A percentile compares a stretch with the other conserved stretches of the same genome.
phyloP scores from a whole-genome alignment of 2,329 filamentous ascomycete genomes.

The Alternaria incomplexa region DNA sequence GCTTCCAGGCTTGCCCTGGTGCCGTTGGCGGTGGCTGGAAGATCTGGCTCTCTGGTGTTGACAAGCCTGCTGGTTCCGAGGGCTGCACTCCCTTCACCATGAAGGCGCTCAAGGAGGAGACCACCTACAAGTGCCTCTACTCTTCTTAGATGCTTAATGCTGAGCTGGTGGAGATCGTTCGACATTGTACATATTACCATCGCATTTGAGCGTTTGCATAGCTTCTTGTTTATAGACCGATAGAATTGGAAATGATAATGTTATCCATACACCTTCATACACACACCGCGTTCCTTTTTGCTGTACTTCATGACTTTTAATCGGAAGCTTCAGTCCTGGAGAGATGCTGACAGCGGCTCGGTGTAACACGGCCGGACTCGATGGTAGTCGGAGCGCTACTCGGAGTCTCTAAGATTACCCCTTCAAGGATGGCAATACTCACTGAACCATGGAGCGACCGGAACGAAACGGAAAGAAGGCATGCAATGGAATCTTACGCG shows the following conservation, averaged over 20 bases:
- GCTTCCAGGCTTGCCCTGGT: conserved; percentile 62
- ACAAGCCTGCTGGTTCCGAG: conserved; percentile 27
- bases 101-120: conserved; percentile 11
- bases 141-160: conserved; percentile 4
- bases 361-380: not conserved
- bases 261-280: not conserved
- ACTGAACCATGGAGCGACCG: no score
- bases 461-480: no score
- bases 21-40: conserved; percentile 49
- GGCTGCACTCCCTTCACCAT: conserved; percentile 6
- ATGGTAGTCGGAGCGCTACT: not conserved
- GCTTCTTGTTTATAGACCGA: not conserved
- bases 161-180: not conserved
- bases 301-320: not conserved
- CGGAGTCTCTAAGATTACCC: not conserved
- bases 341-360: not conserved
- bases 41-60: conserved; percentile 30
- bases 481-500: not conserved
- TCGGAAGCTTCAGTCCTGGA: not conserved
- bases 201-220: conserved; percentile 7
- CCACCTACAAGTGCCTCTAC: conserved; percentile 11
- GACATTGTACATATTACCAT: conserved; percentile 1
- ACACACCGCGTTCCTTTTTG: not conserved
- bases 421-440: not conserved
- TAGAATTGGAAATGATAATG: conserved; percentile 2